Base-by-base conservation (phyloP, 164 flowering plant species). In the Tetrastigma voinierianum region DNA sequence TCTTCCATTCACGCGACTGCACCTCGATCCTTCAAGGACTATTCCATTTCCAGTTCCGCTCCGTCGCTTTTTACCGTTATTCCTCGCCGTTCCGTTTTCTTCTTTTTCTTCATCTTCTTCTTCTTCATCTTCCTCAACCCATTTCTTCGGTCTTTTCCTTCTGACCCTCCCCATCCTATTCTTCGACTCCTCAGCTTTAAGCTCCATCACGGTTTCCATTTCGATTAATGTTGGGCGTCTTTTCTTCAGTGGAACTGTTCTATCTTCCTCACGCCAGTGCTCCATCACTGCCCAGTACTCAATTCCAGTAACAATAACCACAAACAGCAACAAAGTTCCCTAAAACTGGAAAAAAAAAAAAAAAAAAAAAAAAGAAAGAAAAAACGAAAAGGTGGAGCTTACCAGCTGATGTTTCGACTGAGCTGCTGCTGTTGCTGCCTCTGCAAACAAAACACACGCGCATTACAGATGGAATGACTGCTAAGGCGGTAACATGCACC, bases 1-100 rank as follows among this genome's bases (percentile, higher is more conserved):
- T 59, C 96, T 74, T 11, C 96, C 98, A 60, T 93, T 90, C 11
- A 88, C 86, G 0, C 96, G 90, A 62, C 96, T 93, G 77, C 96
- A 93, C 81, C 96, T 76, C 32, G 96, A 92, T 15, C 96, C 93
- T 64, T 86, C 95, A 32, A 32, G 40, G 3, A 32, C 6, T 32
- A 32, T 32, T 7, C 49, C 12, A 14, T 12, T 6, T 47, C 49
- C 12, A 14, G 49, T 6, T 47, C 16, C 49, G 8, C 14, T 14
- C 49, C 49, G 15, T n/a, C 52, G 5, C 8, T 49, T 14, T 49
- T n/a, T 13, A 2, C 6, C 52, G 7, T 49, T n/a, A 15, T 11
- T n/a, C n/a, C 11, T 14, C 11, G 49, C 49, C 40, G 0, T 32
- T 32, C 49, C 49, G 15, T 46, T n/a, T 49, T 49, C 16, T n/a